Conservation (phyloP, 441 rosid genomes). For the Gossypium schwendimanii region DNA sequence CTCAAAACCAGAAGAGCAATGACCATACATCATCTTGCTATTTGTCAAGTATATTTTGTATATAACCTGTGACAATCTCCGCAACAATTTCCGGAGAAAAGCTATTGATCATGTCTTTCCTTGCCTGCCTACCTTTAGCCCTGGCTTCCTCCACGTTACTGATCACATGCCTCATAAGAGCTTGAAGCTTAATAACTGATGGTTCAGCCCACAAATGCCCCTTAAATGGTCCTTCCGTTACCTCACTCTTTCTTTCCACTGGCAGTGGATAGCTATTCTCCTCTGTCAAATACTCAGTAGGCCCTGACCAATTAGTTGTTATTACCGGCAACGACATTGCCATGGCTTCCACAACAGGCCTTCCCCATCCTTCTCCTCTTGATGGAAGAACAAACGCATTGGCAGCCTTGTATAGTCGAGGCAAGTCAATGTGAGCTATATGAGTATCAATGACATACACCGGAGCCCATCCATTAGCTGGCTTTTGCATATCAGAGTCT, state of each 20-base stretch:
- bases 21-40: background rate
- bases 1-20: background rate
- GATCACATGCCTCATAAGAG: slow-evolving; percentile 52
- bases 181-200: slow-evolving; percentile 43
- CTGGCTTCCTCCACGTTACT: slow-evolving; percentile 45
- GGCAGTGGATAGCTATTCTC: slow-evolving; percentile 62
- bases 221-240: slow-evolving; percentile 60
- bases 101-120: slow-evolving; percentile 59
- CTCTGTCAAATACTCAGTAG: slow-evolving; percentile 60
- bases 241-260: slow-evolving; percentile 52
- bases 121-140: slow-evolving; percentile 50
- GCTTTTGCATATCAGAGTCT: slow-evolving; percentile 30
- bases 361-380: slow-evolving; percentile 90
- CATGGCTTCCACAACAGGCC: slow-evolving; percentile 83
- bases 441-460: slow-evolving; percentile 54
- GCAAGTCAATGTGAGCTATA: slow-evolving; percentile 67
- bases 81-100: slow-evolving; percentile 68
- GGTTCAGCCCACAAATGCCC: slow-evolving; percentile 87
- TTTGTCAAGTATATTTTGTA: slow-evolving; percentile 34
- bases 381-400: slow-evolving; percentile 73
- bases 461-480: slow-evolving; percentile 41
- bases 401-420: slow-evolving; percentile 64
- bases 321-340: slow-evolving; percentile 82
- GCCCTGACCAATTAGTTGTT: slow-evolving; percentile 80
- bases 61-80: slow-evolving; percentile 37